Conservation (phyloP, 306 rosid species). For the Prosopis cineraria region DNA sequence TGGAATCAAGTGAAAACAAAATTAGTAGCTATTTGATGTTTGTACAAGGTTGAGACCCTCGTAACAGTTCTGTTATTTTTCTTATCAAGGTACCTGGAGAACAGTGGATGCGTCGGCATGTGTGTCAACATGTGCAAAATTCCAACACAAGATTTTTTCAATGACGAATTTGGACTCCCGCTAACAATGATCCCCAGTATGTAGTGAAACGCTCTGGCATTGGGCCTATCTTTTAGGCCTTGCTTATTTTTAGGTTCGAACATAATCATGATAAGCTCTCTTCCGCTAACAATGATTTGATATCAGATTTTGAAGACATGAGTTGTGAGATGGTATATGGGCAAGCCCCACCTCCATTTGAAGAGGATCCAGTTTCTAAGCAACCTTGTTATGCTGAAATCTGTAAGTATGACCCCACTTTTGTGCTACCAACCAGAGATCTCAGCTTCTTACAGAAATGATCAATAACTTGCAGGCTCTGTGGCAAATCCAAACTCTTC, state of each 20-base stretch:
- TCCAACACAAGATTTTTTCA: constrained; percentile 97
- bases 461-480: constrained; percentile 62
- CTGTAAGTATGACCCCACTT: constrained; percentile 52
- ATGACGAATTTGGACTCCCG: constrained; percentile 94
- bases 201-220: constrained; percentile 29
- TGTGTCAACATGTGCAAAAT: constrained; percentile 98
- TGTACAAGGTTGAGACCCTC: background rate
- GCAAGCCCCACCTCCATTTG: constrained; percentile 77
- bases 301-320: constrained; percentile 94
- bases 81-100: constrained; percentile 79
- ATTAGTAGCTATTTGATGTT: background rate
- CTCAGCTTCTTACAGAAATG: constrained; percentile 26
- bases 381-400: constrained; percentile 78
- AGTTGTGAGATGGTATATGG: constrained; percentile 98
- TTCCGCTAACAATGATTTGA: constrained; percentile 83
- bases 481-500: constrained; percentile 56
- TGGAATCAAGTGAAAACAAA: constrained; percentile 1
- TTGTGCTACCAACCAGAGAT: constrained; percentile 8
- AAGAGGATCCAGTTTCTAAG: constrained; percentile 85
- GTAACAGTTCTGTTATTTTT: background rate
- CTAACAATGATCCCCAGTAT: constrained; percentile 94
- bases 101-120: constrained; percentile 94
- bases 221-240: too few species aligned
- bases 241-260: too few species aligned
- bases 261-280: too few species aligned